These are phyloP conservation scores for Pelagophyceae sp. DNA, from an alignment of 352 stramenopile genomes.

Conservation along the genomic window DNA sequence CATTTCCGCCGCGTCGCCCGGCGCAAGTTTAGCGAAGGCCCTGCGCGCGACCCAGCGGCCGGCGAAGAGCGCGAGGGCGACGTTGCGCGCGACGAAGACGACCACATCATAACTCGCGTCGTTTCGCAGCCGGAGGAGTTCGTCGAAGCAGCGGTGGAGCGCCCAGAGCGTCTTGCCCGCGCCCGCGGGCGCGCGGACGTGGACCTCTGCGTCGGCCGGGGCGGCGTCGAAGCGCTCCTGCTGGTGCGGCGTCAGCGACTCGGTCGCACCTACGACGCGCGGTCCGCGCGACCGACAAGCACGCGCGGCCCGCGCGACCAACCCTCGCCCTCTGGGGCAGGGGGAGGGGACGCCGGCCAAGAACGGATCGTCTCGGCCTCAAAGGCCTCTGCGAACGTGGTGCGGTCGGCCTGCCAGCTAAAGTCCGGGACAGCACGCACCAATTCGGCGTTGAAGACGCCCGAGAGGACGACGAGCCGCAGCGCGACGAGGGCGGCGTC, in stretches of 20 bases:
- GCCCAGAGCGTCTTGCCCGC: slow-evolving; percentile 7
- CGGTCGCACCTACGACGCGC: too few relatives aligned
- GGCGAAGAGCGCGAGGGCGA: not conserved
- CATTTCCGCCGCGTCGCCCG: not conserved
- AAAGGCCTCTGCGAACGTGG: not conserved
- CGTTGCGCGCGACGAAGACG: not conserved
- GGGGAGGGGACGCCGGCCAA: too few relatives aligned
- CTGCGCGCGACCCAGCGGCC: not conserved
- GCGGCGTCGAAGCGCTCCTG: not conserved
- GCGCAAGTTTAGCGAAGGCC: not conserved
- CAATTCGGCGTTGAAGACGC: not conserved
- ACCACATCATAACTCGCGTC: too few relatives aligned
- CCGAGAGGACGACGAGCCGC: not conserved
- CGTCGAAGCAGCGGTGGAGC: not conserved
- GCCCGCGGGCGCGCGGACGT: not conserved
- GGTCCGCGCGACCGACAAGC: too few relatives aligned
- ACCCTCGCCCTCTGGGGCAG: too few relatives aligned
- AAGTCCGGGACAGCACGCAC: not conserved
- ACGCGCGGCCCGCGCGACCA: too few relatives aligned
- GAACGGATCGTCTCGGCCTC: not conserved
- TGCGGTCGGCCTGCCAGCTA: not conserved
- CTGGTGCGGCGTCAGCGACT: slow-evolving; percentile 15
- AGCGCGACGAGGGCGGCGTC: not conserved
- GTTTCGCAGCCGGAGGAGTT: too few relatives aligned
- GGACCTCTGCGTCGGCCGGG: not conserved